Evolutionary conservation across 306 rosid species (phyloP), one percentile per base, ranked within the genome.

Genomic region (Fagus sylvatica): DNA sequence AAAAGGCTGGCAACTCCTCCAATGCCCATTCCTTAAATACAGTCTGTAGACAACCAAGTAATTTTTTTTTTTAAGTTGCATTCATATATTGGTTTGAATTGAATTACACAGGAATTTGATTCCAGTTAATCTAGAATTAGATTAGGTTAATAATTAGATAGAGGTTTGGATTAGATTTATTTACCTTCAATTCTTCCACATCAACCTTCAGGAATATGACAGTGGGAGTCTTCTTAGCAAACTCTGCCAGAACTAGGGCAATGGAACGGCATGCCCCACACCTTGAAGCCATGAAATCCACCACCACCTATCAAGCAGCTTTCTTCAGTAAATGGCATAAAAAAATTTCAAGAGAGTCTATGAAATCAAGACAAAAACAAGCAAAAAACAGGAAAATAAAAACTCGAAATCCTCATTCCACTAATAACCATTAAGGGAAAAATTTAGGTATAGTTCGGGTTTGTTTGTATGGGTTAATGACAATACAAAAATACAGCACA

Each of bases 271-370:
- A 92, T 0, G 98, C 98, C 37, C 89, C 90, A 55, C 98, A 95
- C 98, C 98, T 92, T 43, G 93, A 43, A 75, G 98, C 98, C 39
- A 97, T 91, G 80, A 92, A 95, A 81, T 95, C 95, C 84, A 94
- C 98, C 84, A 92, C 98, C 70, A 92, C 72, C 97, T 91, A 70
- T 79, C 4, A 55, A 78, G 46, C 56, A 30, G 3, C 74, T 13
- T 65, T 72, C 30, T 9, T 43, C 42, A 40, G 41, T 51, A 51
- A 46, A 46, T 15, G 69, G 28, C 43, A 62, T 62, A 4, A 5
- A 33, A 13, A 13, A 2, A 15, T 2, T 62, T 36, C 12, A 15
- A 62, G 69, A 62, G 6, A 62, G 33, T 36, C 5, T 32, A 36
- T 6, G 16, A 62, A 33, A 34, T 12, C 69, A 62, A 13, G 34